These are phyloP conservation scores for Pugionium cornutum DNA, from an alignment of 345 rosid genomes.

Conservation along the genomic window DNA sequence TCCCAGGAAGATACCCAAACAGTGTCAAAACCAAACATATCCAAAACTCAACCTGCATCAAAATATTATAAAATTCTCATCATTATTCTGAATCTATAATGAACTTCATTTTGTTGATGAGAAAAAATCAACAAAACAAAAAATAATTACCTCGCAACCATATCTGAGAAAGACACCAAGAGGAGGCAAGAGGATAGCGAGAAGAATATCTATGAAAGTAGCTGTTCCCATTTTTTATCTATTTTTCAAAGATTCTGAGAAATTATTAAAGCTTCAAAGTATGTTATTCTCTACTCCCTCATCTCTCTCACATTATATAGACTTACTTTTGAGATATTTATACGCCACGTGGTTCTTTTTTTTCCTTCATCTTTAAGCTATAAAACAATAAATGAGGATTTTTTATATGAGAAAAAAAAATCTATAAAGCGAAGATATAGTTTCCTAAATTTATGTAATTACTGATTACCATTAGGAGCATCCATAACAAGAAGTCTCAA, in stretches of 20 bases:
- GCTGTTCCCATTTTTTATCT: conserved; percentile 48
- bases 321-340: conserved; percentile 29
- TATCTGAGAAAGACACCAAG: conserved; percentile 87
- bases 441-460: conserved; percentile 10
- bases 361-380: not conserved
- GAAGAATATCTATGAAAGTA: conserved; percentile 63
- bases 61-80: not conserved
- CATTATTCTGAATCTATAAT: too few species aligned
- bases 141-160: conserved; percentile 59
- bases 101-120: not conserved
- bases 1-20: conserved; percentile 81
- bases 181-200: conserved; percentile 88
- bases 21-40: conserved; percentile 75
- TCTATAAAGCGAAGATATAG: not conserved
- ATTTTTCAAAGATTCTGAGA: conserved; percentile 18
- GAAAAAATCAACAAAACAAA: not conserved
- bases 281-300: conserved; percentile 13
- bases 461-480: not conserved
- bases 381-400: not conserved
- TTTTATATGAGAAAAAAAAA: not conserved
- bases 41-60: conserved; percentile 74
- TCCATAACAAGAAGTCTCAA: conserved; percentile 12
- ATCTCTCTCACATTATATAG: conserved; percentile 29
- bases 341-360: conserved; percentile 29
- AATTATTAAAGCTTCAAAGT: conserved; percentile 5